These are phyloP conservation scores for Phascolomyces articulosus DNA, from an alignment of 371 early-diverging fungal species.

Conservation along the genomic window DNA sequence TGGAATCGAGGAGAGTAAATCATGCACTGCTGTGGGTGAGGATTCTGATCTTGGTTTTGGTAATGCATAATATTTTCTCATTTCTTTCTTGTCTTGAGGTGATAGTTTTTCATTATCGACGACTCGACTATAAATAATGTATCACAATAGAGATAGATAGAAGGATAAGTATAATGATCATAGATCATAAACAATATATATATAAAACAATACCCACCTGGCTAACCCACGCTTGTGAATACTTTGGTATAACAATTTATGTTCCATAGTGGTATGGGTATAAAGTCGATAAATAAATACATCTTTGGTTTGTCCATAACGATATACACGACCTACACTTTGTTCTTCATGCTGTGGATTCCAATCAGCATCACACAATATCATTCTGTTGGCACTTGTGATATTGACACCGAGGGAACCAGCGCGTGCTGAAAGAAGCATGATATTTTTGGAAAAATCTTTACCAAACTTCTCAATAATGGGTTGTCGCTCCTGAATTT, in stretches of 20 bases:
- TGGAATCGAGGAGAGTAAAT: background rate
- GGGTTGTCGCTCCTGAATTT: slow-evolving; percentile 60
- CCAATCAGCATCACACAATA: slow-evolving; percentile 94
- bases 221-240: slow-evolving; percentile 38
- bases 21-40: too few species aligned
- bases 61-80: slow-evolving; percentile 46
- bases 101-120: slow-evolving; percentile 64
- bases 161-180: background rate
- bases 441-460: slow-evolving; percentile 44
- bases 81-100: slow-evolving; percentile 40
- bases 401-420: slow-evolving; percentile 93
- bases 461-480: slow-evolving; percentile 82
- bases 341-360: slow-evolving; percentile 95
- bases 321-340: slow-evolving; percentile 79
- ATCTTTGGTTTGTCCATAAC: slow-evolving; percentile 57
- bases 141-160: slow-evolving; percentile 25
- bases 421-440: slow-evolving; percentile 74
- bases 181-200: too few species aligned
- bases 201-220: slow-evolving; percentile 25
- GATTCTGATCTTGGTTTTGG: slow-evolving; percentile 25
- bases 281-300: slow-evolving; percentile 57
- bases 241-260: slow-evolving; percentile 25
- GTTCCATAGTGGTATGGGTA: slow-evolving; percentile 50
- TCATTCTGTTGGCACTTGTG: slow-evolving; percentile 84
- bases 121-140: slow-evolving; percentile 44